A percentile compares a stretch with the other conserved stretches of the same genome.
Conservation (phyloP, 495 filamentous ascomycete species). For the Neurospora discreta region DNA sequence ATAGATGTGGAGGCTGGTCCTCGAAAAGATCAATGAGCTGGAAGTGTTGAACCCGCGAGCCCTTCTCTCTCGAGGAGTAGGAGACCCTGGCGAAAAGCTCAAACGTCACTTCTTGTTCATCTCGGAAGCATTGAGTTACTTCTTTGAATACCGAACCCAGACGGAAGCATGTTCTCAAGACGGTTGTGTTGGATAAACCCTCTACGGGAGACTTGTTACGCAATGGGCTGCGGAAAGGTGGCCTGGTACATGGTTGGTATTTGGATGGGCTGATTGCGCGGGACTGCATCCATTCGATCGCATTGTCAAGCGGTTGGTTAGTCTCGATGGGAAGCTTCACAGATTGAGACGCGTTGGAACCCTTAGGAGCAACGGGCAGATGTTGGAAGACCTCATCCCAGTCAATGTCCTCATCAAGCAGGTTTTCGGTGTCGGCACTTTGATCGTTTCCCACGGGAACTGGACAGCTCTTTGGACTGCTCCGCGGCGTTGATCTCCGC, state of each 20-base stretch:
- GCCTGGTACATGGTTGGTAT: slow-evolving; percentile 31
- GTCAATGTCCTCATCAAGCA: slow-evolving; percentile 27
- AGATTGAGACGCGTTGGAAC: background rate
- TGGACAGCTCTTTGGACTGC: background rate
- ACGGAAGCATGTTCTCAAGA: slow-evolving; percentile 50
- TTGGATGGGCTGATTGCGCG: background rate
- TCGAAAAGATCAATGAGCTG: slow-evolving; percentile 49
- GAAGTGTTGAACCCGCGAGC: slow-evolving; percentile 41
- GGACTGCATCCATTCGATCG: background rate
- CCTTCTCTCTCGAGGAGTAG: slow-evolving; percentile 36
- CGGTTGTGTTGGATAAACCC: slow-evolving; percentile 33
- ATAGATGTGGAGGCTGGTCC: slow-evolving; percentile 39
- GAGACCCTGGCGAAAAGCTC: slow-evolving; percentile 50
- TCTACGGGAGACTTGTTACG: slow-evolving; percentile 41
- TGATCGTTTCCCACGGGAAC: background rate
- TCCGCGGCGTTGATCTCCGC: slow-evolving; percentile 3
- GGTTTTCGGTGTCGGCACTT: slow-evolving; percentile 9
- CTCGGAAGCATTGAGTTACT: slow-evolving; percentile 22
- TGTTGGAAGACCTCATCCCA: slow-evolving; percentile 22
- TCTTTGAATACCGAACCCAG: slow-evolving; percentile 44
- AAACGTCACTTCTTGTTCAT: slow-evolving; percentile 34
- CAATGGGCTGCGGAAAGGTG: slow-evolving; percentile 36
- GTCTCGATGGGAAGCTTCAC: background rate
- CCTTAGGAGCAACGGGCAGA: slow-evolving; percentile 3
- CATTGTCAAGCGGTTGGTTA: background rate